Base-by-base conservation (phyloP, 1,139 yeast genomes). In the Hyphopichia burtonii region DNA sequence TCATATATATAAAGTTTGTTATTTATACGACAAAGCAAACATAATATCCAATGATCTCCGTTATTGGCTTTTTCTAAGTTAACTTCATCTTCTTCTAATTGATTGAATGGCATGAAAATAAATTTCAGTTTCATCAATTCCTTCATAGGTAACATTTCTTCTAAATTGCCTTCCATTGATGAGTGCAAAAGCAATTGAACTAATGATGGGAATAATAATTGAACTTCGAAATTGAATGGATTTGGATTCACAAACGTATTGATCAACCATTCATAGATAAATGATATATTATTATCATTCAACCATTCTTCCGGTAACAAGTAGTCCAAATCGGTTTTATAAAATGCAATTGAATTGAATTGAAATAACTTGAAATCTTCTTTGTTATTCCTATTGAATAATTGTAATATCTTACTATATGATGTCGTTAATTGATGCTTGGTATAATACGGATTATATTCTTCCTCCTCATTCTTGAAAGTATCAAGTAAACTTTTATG, bases 201-300 rank as follows among this genome's bases (percentile, higher is more conserved):
- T 25, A 72, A 50, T 6, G 76, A 61, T 1, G 78, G 78, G 37
- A 53, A 59, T 20, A 72, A 47, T 28, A 72, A 50, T 41, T 56
- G 65, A 18, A 72, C 53, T 45, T 68, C 70, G 44, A 50, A 51
- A 36, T 49, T 52, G 41, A 52, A 56, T 2, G 45, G 41, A 7
- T 36, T 43, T 17, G 40, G 34, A 37, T 42, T 47, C 17, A 53
- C 42, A 37, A 51, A 62, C 19, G 49, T 51, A 41, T 51, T 58
- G 32, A 39, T 49, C 36, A 86, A 60, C 47, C 76, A 70, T 55
- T 83, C 90, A 58, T 74, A 85, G 19, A 83, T 61, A 44, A 85
- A 77, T 1, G 86, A 68, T 31, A 86, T 75, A 48, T 83, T 80
- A 53, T 83, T 83, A 54, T 86, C 94, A 52, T 82, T 83, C 27